Evolutionary conservation across 2,329 filamentous ascomycete species (phyloP), one percentile per base, ranked within the genome.

Genomic region (Teratosphaeria gauchensis): DNA sequence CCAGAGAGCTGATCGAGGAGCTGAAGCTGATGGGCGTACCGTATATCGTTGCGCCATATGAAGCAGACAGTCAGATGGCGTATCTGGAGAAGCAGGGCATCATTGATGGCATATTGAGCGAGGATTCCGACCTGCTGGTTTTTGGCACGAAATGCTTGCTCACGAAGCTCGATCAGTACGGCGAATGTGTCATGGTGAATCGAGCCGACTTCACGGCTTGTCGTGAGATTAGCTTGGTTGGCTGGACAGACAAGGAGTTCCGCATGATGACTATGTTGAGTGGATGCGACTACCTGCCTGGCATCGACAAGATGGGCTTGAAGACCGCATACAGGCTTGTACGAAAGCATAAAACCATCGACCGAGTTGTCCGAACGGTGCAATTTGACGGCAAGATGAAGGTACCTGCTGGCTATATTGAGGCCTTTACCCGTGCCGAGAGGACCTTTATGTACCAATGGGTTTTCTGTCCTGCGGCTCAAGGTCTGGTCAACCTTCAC

Each of bases 51-150:
- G 94, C 94, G 0, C 94, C 94, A 0, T 99, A 96, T 74, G 94
- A 99, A 78, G 94, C 94, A 53, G 94, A 99, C 73, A 87, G 92
- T n/a, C 92, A 99, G 73, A 81, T 99, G 66, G 92, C 91, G 30
- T 99, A 97, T 70, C 81, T 99, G 42, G 94, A 99, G 74, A 85
- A 86, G 55, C 83, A 90, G 60, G 92, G 92, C 1, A 78, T 92
- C 55, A 88, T 96, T 66, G 78, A 86, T 65, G 95, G 90, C 30
- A 95, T 99, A 63, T 77, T 99, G 38, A 96, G 94, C 0, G 94
- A 99, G 71, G 94, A 99, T 72, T 99, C 94, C 0, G 94, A 99
- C 75, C 79, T 99, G 58, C 78, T 99, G 35, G 94, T 99, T 0
- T 99, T 99, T 66, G 94, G 94, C 16, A 92, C 92, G 28, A 92